Conservation (phyloP, 208 protist species). For the Leishmania mexicana region DNA sequence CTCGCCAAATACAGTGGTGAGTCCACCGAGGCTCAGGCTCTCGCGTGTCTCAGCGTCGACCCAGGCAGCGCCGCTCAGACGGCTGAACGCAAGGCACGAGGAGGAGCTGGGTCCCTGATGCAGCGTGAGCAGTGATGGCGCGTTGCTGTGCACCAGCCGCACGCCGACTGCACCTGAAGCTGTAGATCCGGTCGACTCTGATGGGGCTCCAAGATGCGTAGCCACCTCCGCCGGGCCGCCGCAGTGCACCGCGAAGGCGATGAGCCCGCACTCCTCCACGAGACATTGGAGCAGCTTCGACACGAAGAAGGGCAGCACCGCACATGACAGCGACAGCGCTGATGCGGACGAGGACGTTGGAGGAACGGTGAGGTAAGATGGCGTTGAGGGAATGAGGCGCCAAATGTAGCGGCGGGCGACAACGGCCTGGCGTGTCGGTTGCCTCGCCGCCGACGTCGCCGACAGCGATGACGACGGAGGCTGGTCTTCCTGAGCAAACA, state of each 20-base stretch:
- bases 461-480: neutral
- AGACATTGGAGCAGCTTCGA: conserved; percentile 40
- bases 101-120: conserved; percentile 34
- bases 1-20: conserved; percentile 15
- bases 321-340: neutral
- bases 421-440: neutral
- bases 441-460: neutral
- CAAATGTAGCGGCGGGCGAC: conserved; percentile 32
- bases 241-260: conserved; percentile 36
- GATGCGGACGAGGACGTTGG: neutral
- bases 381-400: conserved; percentile 26
- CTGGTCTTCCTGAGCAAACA: conserved; percentile 4
- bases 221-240: conserved; percentile 5
- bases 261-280: conserved; percentile 30
- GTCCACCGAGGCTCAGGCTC: conserved; percentile 23
- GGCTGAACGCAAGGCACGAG: conserved; percentile 55
- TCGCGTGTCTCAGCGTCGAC: conserved; percentile 43
- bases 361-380: no score
- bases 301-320: conserved; percentile 46
- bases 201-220: neutral
- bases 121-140: conserved; percentile 13
- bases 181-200: neutral
- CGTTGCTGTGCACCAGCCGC: conserved; percentile 32
- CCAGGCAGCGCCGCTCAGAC: conserved; percentile 62
- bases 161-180: conserved; percentile 20